These are phyloP conservation scores for Colletotrichum sp. DNA, from an alignment of 2,329 filamentous ascomycete genomes.

Conservation along the genomic window DNA sequence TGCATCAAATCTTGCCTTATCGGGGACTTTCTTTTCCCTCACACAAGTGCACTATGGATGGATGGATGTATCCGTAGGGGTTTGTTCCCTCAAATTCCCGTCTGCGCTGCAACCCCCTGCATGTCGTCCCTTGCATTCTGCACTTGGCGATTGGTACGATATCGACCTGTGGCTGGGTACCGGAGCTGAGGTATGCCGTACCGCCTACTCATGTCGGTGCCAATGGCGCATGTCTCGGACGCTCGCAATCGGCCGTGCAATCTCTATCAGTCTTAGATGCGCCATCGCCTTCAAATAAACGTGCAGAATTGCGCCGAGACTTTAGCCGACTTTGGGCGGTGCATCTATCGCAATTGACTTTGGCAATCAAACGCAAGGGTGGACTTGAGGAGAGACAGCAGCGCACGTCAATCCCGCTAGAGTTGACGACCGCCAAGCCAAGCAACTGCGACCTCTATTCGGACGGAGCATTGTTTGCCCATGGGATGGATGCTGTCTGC, in stretches of 20 bases:
- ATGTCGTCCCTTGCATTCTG: constrained; percentile 10
- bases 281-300: not conserved
- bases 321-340: not conserved
- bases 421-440: not conserved
- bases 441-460: not conserved
- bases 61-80: not conserved
- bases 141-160: not conserved
- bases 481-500: not conserved
- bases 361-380: not conserved
- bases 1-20: not conserved
- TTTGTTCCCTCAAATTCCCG: not conserved
- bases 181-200: not conserved
- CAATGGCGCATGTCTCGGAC: not conserved
- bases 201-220: not conserved
- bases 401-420: not conserved
- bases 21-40: not conserved
- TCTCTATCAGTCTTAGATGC: not conserved
- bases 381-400: not conserved
- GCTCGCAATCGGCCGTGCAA: not conserved
- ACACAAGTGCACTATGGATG: no score
- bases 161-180: not conserved
- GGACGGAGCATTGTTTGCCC: not conserved
- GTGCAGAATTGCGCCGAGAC: not conserved
- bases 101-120: not conserved
- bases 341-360: not conserved